Base-by-base conservation (phyloP, 495 filamentous ascomycete genomes). In the Penicillium psychrofluorescens region DNA sequence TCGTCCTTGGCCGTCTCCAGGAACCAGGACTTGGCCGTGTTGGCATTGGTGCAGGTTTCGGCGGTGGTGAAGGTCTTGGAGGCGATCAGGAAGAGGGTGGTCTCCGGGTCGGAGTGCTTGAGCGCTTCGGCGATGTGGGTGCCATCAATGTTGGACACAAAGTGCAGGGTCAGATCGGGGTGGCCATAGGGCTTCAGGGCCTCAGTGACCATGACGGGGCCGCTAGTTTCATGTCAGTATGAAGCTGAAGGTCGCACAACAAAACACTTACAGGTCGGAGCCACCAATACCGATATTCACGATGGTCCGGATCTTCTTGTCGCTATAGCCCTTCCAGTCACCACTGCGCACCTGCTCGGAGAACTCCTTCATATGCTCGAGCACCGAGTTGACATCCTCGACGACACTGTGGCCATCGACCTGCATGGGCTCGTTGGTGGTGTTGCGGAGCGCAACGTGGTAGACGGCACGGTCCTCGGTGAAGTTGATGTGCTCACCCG, bases 11-110 rank as follows among this genome's bases (percentile, higher is more conserved):
- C 88, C 11, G 77, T 77, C 74, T 95, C 77, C 46, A 97, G 77
- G 79, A 98, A 98, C 94, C 92, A 98, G 41, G 74, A 61, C 81
- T 98, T 98, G 31, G 92, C 92, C 34, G 86, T 85, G 75, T 94
- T 95, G 62, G 92, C 94, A 65, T 98, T 98, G 41, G 92, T 96
- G 32, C 73, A 84, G 38, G 92, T 98, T 77, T 98, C 92, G 38
- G 92, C 92, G 7, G 92, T 98, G 45, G 92, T 98, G 75, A 98
- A 98, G 43, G 92, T 98, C 81, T 98, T 98, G 65, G 91, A 96
- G 39, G 92, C 92, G 58, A 98, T 79, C 53, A 97, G 75, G 84
- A 97, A 98, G 42, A 98, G 81, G 28, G 91, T 96, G 36, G 94
- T 96, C 72, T 98, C 92, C 12, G 92, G 90, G 64, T 98, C 78